Base-by-base conservation (phyloP, 257 asterid species). In the Mitragyna speciosa region DNA sequence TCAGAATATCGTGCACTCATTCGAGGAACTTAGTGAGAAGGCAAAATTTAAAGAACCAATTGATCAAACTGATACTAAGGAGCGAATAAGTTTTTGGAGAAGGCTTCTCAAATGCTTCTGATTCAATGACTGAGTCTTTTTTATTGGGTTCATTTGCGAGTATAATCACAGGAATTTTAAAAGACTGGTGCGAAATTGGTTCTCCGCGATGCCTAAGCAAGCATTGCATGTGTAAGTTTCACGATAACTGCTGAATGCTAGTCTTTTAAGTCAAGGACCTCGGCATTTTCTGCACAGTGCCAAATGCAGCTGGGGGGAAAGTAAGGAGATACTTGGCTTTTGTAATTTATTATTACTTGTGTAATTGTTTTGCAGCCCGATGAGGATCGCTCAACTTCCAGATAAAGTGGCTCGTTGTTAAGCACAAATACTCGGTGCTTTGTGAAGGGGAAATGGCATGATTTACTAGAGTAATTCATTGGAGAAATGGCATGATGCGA, bases 1-100 rank as follows among this genome's bases (percentile, higher is more conserved):
- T 81, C 97, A 96, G 84, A 96, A 96, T 84, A 88, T 96, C 8
- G 94, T 94, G 19, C 41, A 79, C 64, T 86, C 99, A 1, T 94
- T 91, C 45, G 89, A 90, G 83, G 92, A 86, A 58, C 92, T 96
- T 51, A 84, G 97, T 24, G 91, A 86, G 82, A 94, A 86, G 87
- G 99, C 98, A 30, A 88, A 81, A 73, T 96, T 96, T 82, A 83
- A 75, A 79, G 97, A 91, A 74, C 92, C 90, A 2, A 68, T 79
- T 24, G 85, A 72, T 15, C 76, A 82, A 3, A 68, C 69, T 56
- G 88, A 82, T 2, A 30, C 83, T 15, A 88, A 86, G 72, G 85
- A 73, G 78, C 69, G 26, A 16, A 52, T 36, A 9, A 79, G 94
- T 65, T 81, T 83, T 39, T 92, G 89, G 90, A 84, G 84, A 51